Evolutionary conservation across 1,284 basidiomycete species (phyloP), one percentile per base, ranked within the genome.

Genomic region (Heterobasidion parviporum): DNA sequence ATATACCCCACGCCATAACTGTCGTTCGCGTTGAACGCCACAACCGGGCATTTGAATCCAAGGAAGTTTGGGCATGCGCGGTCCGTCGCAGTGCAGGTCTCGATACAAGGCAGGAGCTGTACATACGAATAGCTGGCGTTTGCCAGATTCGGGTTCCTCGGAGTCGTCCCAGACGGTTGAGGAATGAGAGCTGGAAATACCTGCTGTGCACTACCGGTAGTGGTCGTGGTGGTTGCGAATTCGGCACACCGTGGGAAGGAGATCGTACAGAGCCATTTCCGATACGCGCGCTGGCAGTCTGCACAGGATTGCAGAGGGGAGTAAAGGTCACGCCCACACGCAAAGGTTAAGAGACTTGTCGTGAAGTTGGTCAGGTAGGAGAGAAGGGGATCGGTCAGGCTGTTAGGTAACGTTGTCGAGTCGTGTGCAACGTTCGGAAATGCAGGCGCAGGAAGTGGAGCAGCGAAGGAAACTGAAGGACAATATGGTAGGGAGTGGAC

Each of bases 251-350:
- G 81, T 14, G 89, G 83, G 60, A 94, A 77, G 12, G 83, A 79
- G 16, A 85, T 71, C 14, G 81, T 68, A 68, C 92, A 94, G 33
- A 92, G 76, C 92, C 92, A 94, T 50, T 77, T 75, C 16, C 89
- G 78, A 65, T 94, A 94, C 15, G 81, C 82, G 32, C 71, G 64
- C 60, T 87, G 83, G 64, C 92, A 94, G 68, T 90, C 87, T 10
- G 80, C 75, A 64, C 92, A 94, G 1, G 80, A 78, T 18, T 89
- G 82, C 6, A 92, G 71, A 1, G 87, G 87, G 8, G 89, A 92
- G 71, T 92, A 94, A 50, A 77, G 66, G 67, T 93, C 91, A 26
- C 90, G 77, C 3, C 91, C 92, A 64, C 92, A 94, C 1, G 89
- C 82, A 60, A 83, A 81, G 2, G 87, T 84, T 14, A 78, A 75